Percentiles rank a stretch among this genome's conserved stretches.
phyloP scores from a whole-genome alignment of 805 yeast species.

The Candida parachauliodes region DNA sequence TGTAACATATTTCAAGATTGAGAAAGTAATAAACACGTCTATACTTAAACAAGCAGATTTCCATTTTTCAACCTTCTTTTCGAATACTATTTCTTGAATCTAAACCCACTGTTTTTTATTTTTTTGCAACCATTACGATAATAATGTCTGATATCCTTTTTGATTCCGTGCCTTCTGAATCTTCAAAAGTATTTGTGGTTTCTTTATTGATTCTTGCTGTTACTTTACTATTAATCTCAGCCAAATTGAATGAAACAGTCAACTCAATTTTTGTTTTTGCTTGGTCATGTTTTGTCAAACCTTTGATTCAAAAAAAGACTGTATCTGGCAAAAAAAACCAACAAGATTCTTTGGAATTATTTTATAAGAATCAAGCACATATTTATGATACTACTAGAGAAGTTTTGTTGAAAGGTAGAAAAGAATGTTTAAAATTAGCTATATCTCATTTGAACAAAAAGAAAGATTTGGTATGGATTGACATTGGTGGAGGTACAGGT shows the following conservation, averaged over 20 bases:
- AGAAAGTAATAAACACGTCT: constrained; percentile 1
- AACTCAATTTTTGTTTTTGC: constrained; percentile 29
- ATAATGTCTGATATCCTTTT: constrained; percentile 10
- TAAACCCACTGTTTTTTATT: constrained; percentile 2
- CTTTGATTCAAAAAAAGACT: constrained; percentile 21
- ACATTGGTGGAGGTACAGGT: constrained; percentile 87
- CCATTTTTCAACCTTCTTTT: neutral
- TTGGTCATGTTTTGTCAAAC: constrained; percentile 59
- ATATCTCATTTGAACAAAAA: constrained; percentile 48
- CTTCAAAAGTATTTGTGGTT: constrained; percentile 15
- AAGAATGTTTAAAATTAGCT: constrained; percentile 57
- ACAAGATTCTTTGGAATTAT: constrained; percentile 61
- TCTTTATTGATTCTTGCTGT: constrained; percentile 17
- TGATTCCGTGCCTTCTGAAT: constrained; percentile 12
- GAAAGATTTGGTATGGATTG: constrained; percentile 62
- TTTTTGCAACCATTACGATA: constrained; percentile 2
- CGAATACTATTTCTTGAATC: neutral
- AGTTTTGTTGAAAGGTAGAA: constrained; percentile 66
- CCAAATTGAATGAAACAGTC: constrained; percentile 19
- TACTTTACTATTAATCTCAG: constrained; percentile 13
- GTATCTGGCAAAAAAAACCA: constrained; percentile 30
- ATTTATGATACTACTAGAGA: constrained; percentile 72
- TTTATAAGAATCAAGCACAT: constrained; percentile 73
- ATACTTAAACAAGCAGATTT: neutral
- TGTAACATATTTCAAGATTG: neutral